Percentiles rank a stretch among this genome's conserved stretches.
These are phyloP conservation scores for Limonium bicolor DNA, from an alignment of 148 eudicot species.

Conservation along the genomic window DNA sequence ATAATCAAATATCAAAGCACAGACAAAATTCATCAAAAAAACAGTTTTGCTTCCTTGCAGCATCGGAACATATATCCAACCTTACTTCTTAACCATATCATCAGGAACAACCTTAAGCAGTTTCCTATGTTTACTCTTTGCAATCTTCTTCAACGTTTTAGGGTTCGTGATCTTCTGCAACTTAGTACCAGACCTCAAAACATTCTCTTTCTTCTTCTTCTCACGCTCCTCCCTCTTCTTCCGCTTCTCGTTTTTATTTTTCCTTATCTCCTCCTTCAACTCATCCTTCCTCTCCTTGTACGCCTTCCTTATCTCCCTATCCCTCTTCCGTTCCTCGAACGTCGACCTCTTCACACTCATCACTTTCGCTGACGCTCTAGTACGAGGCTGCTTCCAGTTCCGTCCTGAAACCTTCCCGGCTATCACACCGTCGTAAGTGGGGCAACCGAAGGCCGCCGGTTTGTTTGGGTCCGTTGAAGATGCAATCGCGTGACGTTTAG, in stretches of 20 bases:
- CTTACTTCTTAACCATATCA: constrained; percentile 27
- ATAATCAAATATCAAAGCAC: no score
- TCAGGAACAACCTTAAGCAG: constrained; percentile 71
- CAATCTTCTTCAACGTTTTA: constrained; percentile 72
- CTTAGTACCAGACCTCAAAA: constrained; percentile 59
- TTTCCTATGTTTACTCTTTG: constrained; percentile 64
- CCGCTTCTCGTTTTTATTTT: constrained; percentile 50
- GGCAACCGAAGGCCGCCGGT: constrained; percentile 39
- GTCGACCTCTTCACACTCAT: constrained; percentile 22
- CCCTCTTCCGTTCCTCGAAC: constrained; percentile 30
- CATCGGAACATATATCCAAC: no score
- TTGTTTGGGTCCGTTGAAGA: constrained; percentile 45
- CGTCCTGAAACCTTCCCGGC: constrained; percentile 82
- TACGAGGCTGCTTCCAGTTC: constrained; percentile 68
- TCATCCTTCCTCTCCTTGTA: constrained; percentile 53
- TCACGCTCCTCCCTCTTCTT: constrained; percentile 43
- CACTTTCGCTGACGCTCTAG: constrained; percentile 44
- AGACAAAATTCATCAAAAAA: no score
- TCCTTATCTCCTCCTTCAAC: constrained; percentile 57
- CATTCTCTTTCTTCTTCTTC: constrained; percentile 59
- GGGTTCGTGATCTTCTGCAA: constrained; percentile 79
- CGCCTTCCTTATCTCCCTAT: constrained; percentile 69
- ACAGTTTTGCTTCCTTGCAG: no score
- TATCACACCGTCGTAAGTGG: constrained; percentile 86
- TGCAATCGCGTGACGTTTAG: constrained; percentile 47